phyloP scores from a whole-genome alignment of 1,284 basidiomycete species.

The Boletus hoseneyae region DNA sequence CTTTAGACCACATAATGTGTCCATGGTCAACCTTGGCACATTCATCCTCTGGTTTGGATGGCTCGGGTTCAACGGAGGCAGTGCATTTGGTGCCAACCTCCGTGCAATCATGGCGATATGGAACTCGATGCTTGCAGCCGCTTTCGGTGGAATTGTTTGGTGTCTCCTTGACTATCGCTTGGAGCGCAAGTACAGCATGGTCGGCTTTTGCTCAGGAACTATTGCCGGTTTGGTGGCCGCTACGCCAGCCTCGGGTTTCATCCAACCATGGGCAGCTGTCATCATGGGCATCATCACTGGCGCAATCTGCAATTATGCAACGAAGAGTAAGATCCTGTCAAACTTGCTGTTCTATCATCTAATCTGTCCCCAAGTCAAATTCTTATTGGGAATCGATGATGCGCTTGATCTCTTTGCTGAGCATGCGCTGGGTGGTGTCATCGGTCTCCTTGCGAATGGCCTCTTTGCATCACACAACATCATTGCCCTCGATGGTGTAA shows the following conservation, averaged over 20 bases:
- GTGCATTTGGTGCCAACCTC: conserved; percentile 88
- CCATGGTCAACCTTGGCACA: conserved; percentile 85
- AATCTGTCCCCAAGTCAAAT: conserved; percentile 52
- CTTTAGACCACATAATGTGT: conserved; percentile 93
- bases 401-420: conserved; percentile 87
- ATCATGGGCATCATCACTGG: conserved; percentile 78
- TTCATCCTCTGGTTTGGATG: conserved; percentile 91
- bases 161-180: conserved; percentile 83
- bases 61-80: conserved; percentile 71
- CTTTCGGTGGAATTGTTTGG: conserved; percentile 84
- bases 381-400: conserved; percentile 70
- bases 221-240: conserved; percentile 91
- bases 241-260: conserved; percentile 72
- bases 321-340: conserved; percentile 58
- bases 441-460: conserved; percentile 77
- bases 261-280: conserved; percentile 68
- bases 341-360: background rate
- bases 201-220: conserved; percentile 85
- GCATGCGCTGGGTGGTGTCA: conserved; percentile 86
- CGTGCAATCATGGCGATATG: conserved; percentile 85
- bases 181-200: conserved; percentile 79
- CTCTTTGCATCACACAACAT: conserved; percentile 71
- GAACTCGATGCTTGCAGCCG: conserved; percentile 83
- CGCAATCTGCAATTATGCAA: conserved; percentile 81
- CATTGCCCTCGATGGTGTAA: conserved; percentile 74